Evolutionary conservation across 1,284 basidiomycete species (phyloP).

Genomic region (Pascua sp.): DNA sequence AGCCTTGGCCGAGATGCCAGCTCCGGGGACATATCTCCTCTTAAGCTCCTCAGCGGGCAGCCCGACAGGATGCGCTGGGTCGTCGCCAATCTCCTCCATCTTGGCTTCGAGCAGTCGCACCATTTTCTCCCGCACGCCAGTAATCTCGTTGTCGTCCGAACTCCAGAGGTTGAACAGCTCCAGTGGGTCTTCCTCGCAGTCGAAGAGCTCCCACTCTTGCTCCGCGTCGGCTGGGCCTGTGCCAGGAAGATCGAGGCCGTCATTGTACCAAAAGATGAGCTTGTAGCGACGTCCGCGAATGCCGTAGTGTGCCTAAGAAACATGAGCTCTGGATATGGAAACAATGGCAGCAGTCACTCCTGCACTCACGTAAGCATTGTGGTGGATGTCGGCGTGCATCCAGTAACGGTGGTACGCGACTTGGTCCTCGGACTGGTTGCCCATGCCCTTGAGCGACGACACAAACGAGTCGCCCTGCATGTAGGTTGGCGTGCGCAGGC

Average conservation of each 20-base stretch:
- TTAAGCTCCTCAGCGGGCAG: neutral
- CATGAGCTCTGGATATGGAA: no score
- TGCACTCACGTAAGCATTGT: slow-evolving; percentile 19
- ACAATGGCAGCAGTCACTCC: neutral
- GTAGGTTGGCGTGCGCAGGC: slow-evolving; percentile 17
- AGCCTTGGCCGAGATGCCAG: slow-evolving; percentile 5
- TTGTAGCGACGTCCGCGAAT: slow-evolving; percentile 21
- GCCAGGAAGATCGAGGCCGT: slow-evolving; percentile 17
- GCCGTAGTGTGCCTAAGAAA: slow-evolving; percentile 18
- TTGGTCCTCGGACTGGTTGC: neutral
- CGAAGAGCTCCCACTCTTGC: slow-evolving; percentile 27
- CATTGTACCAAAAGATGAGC: slow-evolving; percentile 26
- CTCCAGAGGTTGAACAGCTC: slow-evolving; percentile 24
- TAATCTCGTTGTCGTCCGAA: slow-evolving; percentile 1
- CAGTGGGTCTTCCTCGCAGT: slow-evolving; percentile 23
- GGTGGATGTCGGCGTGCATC: slow-evolving; percentile 22
- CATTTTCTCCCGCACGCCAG: slow-evolving; percentile 16
- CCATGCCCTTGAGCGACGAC: slow-evolving; percentile 6
- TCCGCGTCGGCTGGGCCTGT: slow-evolving; percentile 13
- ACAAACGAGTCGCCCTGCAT: slow-evolving; percentile 29
- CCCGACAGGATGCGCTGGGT: slow-evolving; percentile 18
- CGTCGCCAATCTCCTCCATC: slow-evolving; percentile 24
- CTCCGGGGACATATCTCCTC: slow-evolving; percentile 4
- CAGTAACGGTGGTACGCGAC: slow-evolving; percentile 27
- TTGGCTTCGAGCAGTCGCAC: slow-evolving; percentile 20